phyloP scores from a whole-genome alignment of 306 rosid species.

The Pueraria montana region DNA sequence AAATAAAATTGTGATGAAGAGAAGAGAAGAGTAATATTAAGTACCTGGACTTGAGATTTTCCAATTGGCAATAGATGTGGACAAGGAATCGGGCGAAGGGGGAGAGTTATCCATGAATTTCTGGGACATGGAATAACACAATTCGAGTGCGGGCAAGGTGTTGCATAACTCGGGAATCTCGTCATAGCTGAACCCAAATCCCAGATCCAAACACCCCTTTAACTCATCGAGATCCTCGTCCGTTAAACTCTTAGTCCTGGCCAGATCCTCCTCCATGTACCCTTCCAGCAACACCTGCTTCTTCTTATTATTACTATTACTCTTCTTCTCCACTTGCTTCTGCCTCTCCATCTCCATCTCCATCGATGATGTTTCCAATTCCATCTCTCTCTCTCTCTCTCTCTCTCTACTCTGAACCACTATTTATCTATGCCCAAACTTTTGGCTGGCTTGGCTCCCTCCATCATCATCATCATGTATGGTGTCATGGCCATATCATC shows the following conservation, averaged over 20 bases:
- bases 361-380: constrained; percentile 41
- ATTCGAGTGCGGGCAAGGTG: constrained; percentile 87
- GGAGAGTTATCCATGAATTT: constrained; percentile 62
- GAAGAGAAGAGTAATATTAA: too few species aligned
- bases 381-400: neutral
- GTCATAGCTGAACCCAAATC: constrained; percentile 88
- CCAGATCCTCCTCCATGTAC: constrained; percentile 71
- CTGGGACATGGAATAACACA: constrained; percentile 87
- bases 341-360: constrained; percentile 52
- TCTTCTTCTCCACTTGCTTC: neutral
- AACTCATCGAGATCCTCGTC: constrained; percentile 90
- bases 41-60: constrained; percentile 86
- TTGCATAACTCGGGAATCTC: constrained; percentile 91
- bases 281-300: constrained; percentile 77
- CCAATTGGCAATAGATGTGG: constrained; percentile 78
- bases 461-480: too few species aligned
- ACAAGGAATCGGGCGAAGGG: too few species aligned
- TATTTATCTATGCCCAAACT: constrained; percentile 43
- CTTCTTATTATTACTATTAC: constrained; percentile 58
- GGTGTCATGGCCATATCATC: too few species aligned
- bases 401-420: neutral
- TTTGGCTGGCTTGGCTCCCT: too few species aligned
- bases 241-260: constrained; percentile 77
- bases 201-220: constrained; percentile 88
- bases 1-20: too few species aligned